These are phyloP conservation scores for Sugiyamaella smithiae DNA, from an alignment of 805 yeast genomes.

Conservation along the genomic window DNA sequence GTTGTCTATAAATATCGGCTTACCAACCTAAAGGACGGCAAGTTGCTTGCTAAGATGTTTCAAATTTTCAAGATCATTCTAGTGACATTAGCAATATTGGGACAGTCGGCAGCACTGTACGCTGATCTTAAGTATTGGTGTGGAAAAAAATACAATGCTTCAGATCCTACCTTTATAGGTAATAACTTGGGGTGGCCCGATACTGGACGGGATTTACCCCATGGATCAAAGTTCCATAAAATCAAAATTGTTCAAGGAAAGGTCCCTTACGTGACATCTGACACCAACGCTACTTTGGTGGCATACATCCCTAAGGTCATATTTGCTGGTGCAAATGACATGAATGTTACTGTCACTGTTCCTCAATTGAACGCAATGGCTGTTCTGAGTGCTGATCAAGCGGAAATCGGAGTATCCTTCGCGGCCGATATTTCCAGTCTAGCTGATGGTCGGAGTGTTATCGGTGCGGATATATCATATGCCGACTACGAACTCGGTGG, in stretches of 20 bases:
- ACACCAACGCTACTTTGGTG: constrained; percentile 9
- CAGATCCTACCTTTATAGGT: constrained; percentile 10
- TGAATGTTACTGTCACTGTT: constrained; percentile 13
- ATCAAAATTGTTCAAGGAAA: constrained; percentile 11
- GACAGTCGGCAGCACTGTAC: not conserved
- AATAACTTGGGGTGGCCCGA: constrained; percentile 14
- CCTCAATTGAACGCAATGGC: constrained; percentile 10
- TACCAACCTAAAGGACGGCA: too few relatives aligned
- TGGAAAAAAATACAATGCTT: constrained; percentile 14
- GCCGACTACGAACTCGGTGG: constrained; percentile 4
- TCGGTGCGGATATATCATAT: constrained; percentile 11
- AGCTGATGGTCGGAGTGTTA: constrained; percentile 6
- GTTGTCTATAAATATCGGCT: too few relatives aligned
- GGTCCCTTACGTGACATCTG: constrained; percentile 11
- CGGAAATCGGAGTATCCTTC: constrained; percentile 12
- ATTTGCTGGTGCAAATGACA: not conserved
- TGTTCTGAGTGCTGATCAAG: constrained; percentile 9
- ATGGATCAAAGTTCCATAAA: constrained; percentile 5
- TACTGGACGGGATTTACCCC: constrained; percentile 10
- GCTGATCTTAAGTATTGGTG: constrained; percentile 16
- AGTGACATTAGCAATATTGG: not conserved
- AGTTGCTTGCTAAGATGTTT: too few relatives aligned
- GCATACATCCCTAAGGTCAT: constrained; percentile 11
- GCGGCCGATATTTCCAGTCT: constrained; percentile 12
- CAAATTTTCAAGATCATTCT: too few relatives aligned